Evolutionary conservation across 2,329 filamentous ascomycete species (phyloP), one percentile per base, ranked within the genome.

Genomic region (Cladophialophora immunda): DNA sequence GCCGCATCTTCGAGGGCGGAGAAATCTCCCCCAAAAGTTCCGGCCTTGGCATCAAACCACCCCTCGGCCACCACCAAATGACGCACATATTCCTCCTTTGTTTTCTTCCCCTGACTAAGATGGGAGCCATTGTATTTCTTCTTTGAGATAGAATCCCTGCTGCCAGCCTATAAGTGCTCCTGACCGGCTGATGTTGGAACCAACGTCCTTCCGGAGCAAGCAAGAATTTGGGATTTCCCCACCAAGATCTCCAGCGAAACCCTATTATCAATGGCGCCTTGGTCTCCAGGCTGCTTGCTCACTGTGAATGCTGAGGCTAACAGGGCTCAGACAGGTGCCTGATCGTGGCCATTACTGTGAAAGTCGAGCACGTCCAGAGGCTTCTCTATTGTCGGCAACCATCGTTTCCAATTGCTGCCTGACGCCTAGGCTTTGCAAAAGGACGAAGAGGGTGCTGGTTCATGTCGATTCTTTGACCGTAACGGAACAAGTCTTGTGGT

Each of bases 41-140:
- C 45, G 45, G 45, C 17, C 41, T 47, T 41, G 38, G 38, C 41
- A 47, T 25, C 41, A 47, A 47, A 47, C 19, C 41, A 47, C 41
- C 41, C 41, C 17, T 25, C 41, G 41, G 19, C 19, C 41, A 47
- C 41, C n/a, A 50, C 45, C 45, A 25, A 13, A 50, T 25, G 45
- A 50, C 45, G 45, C 45, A 50, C 45, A 50, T 50, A 50, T 50
- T 50, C 19, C 3, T 25, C 45, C 45, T 25, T 25, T 25, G 8
- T 25, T 50, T 50, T 25, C 19, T 25, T 13, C 45, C 22, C n/a
- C 19, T 50, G 45, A 50, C 45, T 25, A 50, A 50, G 45, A 25
- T 25, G 2, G 34, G 1, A 3, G 34, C 34, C 34, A 38, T 15
- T 8, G 34, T 13, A 15, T 15, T 15, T 15, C 34, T 15, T 1